These are phyloP conservation scores for Dryadomyces sulphureus DNA, from an alignment of 2,329 filamentous ascomycete genomes.

Conservation along the genomic window DNA sequence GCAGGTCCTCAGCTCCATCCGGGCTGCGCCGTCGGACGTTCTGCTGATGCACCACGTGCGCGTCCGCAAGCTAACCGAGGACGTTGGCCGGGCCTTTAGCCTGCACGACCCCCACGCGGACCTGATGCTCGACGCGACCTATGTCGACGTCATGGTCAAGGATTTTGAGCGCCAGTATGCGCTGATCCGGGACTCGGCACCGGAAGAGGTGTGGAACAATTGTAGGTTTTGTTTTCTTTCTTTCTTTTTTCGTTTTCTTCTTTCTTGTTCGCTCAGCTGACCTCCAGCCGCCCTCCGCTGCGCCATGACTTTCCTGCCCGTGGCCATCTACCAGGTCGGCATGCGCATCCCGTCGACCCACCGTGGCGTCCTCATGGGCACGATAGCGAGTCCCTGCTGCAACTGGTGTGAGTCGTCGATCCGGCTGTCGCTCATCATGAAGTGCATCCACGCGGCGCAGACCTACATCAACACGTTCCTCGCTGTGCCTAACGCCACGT, in stretches of 20 bases:
- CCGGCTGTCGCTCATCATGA: conserved; percentile 9
- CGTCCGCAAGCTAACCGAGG: conserved; percentile 10
- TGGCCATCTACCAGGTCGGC: conserved; percentile 11
- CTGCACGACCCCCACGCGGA: conserved; percentile 3
- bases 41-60: conserved; percentile 9
- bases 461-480: conserved; percentile 9
- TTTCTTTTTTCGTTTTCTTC: too few species aligned
- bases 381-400: conserved; percentile 8
- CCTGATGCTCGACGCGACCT: conserved; percentile 8
- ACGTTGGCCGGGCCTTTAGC: conserved; percentile 10
- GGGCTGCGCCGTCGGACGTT: conserved; percentile 5
- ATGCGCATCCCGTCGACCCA: conserved; percentile 7
- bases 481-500: conserved; percentile 2
- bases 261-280: neutral
- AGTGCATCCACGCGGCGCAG: conserved; percentile 10
- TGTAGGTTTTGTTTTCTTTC: conserved; percentile 3
- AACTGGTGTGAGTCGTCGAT: conserved; percentile 10
- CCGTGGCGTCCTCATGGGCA: neutral
- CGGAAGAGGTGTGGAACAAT: conserved; percentile 9
- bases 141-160: conserved; percentile 11
- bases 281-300: conserved; percentile 6
- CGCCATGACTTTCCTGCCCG: conserved; percentile 9
- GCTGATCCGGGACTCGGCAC: conserved; percentile 6
- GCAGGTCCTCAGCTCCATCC: conserved; percentile 6
- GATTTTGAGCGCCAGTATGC: conserved; percentile 11